A percentile compares a stretch with the other conserved stretches of the same genome.
Evolutionary conservation across 352 stramenopile species (phyloP).

Genomic region (Blastocystis sp.): DNA sequence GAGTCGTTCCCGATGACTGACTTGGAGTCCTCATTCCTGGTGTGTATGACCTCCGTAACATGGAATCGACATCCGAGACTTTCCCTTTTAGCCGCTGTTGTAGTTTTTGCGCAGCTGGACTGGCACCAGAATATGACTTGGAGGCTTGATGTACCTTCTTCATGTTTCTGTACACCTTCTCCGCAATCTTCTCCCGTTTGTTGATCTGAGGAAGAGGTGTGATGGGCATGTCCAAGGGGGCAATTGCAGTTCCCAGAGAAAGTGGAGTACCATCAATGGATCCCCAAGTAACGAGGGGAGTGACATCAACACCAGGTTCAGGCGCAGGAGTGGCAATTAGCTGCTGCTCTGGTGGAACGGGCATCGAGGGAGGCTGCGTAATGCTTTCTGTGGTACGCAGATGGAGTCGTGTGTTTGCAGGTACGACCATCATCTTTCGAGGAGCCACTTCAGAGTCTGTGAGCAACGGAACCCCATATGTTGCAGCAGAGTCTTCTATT

Average conservation of each 20-base stretch:
- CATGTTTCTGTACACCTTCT: constrained; percentile 39
- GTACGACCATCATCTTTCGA: not conserved
- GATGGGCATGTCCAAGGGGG: not conserved
- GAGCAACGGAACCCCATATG: not conserved
- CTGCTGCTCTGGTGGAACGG: not conserved
- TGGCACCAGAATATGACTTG: not conserved
- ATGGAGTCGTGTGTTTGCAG: constrained; percentile 13
- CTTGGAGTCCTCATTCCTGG: not conserved
- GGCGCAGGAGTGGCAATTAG: constrained; percentile 7
- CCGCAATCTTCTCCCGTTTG: constrained; percentile 10
- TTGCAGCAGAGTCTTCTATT: not conserved
- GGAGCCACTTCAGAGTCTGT: not conserved
- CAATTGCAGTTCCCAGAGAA: not conserved
- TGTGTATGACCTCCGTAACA: constrained; percentile 40
- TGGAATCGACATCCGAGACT: constrained; percentile 6
- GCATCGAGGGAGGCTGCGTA: not conserved
- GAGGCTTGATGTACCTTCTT: not conserved
- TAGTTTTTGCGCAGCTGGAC: not conserved
- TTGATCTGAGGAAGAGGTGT: constrained; percentile 22
- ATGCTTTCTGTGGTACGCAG: not conserved
- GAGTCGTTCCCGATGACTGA: not conserved
- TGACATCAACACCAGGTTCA: constrained; percentile 30
- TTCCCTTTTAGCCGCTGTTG: constrained; percentile 14
- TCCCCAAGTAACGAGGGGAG: constrained; percentile 10
- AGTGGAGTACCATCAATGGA: constrained; percentile 20